Evolutionary conservation across 2,329 filamentous ascomycete genomes (phyloP).

Genomic region (Fusarium pseudocircinatum): DNA sequence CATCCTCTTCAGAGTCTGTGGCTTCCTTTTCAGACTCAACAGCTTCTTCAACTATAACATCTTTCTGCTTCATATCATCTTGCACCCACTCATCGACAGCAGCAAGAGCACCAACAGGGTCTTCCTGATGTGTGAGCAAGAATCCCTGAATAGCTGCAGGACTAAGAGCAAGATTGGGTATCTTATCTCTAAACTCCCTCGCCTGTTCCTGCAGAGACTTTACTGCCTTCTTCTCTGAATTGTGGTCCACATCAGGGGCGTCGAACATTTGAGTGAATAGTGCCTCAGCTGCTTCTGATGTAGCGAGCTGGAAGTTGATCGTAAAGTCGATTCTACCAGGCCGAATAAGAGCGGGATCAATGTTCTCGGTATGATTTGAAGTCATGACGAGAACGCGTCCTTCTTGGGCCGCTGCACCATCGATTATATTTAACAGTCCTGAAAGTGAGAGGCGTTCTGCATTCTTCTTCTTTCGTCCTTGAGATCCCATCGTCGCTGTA

Average conservation of each 20-base stretch:
- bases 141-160: conserved; percentile 26
- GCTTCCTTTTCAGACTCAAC: background rate
- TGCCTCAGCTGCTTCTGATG: background rate
- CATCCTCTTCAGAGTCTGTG: background rate
- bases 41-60: background rate
- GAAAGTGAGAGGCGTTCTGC: conserved; percentile 54
- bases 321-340: conserved; percentile 8
- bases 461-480: background rate
- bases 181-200: background rate
- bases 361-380: conserved; percentile 59
- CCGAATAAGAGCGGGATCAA: conserved; percentile 3
- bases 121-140: conserved; percentile 5
- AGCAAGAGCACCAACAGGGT: conserved; percentile 3
- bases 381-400: conserved; percentile 77
- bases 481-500: background rate
- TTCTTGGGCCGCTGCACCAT: conserved; percentile 73
- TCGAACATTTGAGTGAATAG: conserved; percentile 10
- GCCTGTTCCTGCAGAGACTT: background rate
- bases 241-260: background rate
- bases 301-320: conserved; percentile 13
- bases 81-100: conserved; percentile 2
- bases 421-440: conserved; percentile 73
- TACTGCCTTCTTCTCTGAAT: background rate
- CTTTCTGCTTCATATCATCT: background rate
- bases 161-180: conserved; percentile 8